phyloP scores from a whole-genome alignment of 2,329 filamentous ascomycete species.

The Xylaria sp. region DNA sequence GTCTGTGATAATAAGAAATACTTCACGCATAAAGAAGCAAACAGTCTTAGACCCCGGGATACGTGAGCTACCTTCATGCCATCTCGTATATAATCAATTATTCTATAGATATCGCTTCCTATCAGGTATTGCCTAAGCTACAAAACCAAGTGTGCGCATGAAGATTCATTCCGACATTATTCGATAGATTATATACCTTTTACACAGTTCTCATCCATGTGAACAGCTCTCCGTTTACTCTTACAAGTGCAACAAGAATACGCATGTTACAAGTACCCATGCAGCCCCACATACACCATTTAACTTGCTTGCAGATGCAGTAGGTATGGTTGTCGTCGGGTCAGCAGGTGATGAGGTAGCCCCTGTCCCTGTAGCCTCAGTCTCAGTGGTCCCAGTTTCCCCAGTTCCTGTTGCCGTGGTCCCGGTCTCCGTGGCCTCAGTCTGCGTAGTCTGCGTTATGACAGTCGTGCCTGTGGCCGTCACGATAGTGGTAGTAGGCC shows the following conservation, averaged over 20 bases:
- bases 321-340: constrained; percentile 22
- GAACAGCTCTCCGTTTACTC: background rate
- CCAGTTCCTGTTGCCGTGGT: background rate
- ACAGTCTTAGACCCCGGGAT: too few relatives aligned
- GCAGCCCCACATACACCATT: constrained; percentile 5
- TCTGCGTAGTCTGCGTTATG: constrained; percentile 27
- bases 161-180: too few relatives aligned
- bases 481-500: constrained; percentile 10
- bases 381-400: background rate
- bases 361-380: too few relatives aligned
- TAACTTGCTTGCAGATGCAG: constrained; percentile 20
- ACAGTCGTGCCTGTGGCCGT: constrained; percentile 26
- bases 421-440: background rate
- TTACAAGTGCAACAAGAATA: constrained; percentile 6
- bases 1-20: too few relatives aligned
- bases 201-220: background rate
- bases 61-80: too few relatives aligned
- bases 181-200: background rate
- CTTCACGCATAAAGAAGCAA: too few relatives aligned
- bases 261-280: constrained; percentile 7
- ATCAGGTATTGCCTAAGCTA: too few relatives aligned
- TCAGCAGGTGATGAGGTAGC: background rate
- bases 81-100: too few relatives aligned
- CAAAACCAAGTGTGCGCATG: too few relatives aligned
- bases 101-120: too few relatives aligned